Evolutionary conservation across 1,284 basidiomycete species (phyloP), one percentile per base, ranked within the genome.

Genomic region (Trichosporon sp.): DNA sequence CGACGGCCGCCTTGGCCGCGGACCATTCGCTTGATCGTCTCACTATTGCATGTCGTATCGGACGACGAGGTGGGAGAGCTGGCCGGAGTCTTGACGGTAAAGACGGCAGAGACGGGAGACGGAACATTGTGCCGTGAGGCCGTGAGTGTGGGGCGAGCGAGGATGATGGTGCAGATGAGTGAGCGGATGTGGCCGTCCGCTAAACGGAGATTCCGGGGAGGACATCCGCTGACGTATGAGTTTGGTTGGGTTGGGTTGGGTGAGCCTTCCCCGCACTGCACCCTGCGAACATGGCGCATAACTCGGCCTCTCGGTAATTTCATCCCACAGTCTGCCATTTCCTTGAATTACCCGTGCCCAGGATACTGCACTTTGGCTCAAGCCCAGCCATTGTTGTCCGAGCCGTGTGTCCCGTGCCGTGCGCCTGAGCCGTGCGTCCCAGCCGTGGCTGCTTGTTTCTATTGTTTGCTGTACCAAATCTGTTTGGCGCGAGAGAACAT

Each of bases 251-350:
- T 12, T 4, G 16, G 10, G 4, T 4, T 12, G 14, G 43, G 11
- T 46, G 16, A n/a, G 48, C n/a, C 19, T 54, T n/a, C 51, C 51
- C 51, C 51, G 21, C 51, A 54, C 51, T 48, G 16, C 3, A 16
- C 46, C 35, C 46, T 48, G 46, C 16, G 16, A 11, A 40, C 26
- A 40, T 40, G 43, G 43, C 43, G 38, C 38, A 40, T 40, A 40
- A 46, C 51, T 54, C 51, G 51, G 51, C 51, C 51, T 54, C 51
- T 54, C 51, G 51, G 51, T 54, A 54, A 54, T 54, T 54, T 54
- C 51, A 26, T 54, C 19, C 6, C 19, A 11, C 16, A 16, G 19
- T 12, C 48, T 51, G 19, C 35, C 35, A 16, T 2, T 19, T 54
- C 21, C 19, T 19, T 54, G 51, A 54, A 54, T 54, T 54, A 54